Base-by-base conservation (phyloP, 495 filamentous ascomycete genomes). In the Elasticomyces elasticus region DNA sequence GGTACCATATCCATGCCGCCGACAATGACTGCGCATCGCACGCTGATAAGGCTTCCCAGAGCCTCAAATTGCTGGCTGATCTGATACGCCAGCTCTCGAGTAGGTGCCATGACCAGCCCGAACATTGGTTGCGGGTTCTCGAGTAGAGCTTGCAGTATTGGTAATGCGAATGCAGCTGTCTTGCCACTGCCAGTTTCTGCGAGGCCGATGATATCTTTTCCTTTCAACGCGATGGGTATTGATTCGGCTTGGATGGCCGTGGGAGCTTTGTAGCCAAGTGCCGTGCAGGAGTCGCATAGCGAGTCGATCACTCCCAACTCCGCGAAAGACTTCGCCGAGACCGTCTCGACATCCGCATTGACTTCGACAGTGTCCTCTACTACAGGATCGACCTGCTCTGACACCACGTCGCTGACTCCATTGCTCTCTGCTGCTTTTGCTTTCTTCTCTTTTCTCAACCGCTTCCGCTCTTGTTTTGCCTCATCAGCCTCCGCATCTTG, bases 181-280 rank as follows among this genome's bases (percentile, higher is more conserved):
- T 98, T 98, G 67, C 92, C 92, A 65, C 79, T 85, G 59, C 92
- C 92, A 0, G 92, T 98, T 67, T 98, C 90, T 26, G 92, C 90
- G 22, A 96, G 76, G 30, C 89, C 92, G 58, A 98, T 95, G 25
- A 97, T 71, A 69, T 96, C 92, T 58, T 87, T 77, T 23, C 84
- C 83, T 57, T 83, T 70, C 10, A 97, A 74, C 35, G 91, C 90
- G 15, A 87, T 67, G 0, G 92, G 92, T 55, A 74, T 74, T 6
- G 71, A 51, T 61, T 72, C 66, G 30, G 62, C 56, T 49, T 74
- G 71, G 23, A 74, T 72, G 13, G 71, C 66, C 20, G 71, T 74
- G 3, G 92, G 89, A 9, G 77, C 68, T 61, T 87, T 94, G 75
- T 85, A 98, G 51, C 86, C 85, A 31, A 96, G 74, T 1, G 76